Evolutionary conservation across 2,329 filamentous ascomycete species (phyloP), one percentile per base, ranked within the genome.

Genomic region (Apiospora sp.): DNA sequence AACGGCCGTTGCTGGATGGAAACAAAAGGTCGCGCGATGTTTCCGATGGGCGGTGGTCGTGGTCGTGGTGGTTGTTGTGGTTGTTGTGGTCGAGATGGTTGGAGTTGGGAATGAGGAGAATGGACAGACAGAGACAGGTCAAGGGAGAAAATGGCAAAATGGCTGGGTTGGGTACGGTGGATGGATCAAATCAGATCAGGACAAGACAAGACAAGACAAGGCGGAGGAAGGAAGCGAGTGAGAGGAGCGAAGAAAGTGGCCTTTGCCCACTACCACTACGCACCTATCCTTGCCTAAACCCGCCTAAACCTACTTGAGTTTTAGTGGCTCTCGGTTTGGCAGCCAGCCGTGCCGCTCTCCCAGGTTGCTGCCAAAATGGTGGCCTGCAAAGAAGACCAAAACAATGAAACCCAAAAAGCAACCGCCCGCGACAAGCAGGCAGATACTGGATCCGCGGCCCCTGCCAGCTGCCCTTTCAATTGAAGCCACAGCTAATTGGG

Each of bases 91-190:
- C 58, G 58, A 41, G 58, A 58, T 34, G 34, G 58, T 41, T 64
- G 58, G 34, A 64, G 58, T 41, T 37, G 58, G 34, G 58, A 41
- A 64, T 41, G 58, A 64, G 54, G 58, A 64, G 58, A 64, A 64
- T n/a, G 58, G 58, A n/a, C 58, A 41, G 58, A 24, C 58, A 64
- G 10, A 12, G 16, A 34, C 30, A 61, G 54, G 30, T 61, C 54
- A 37, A 61, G 54, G 54, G 54, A 61, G 54, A 61, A 61, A 61
- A 61, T 61, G 54, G 54, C 30, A 49, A 49, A 49, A 49, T 49
- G 46, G 46, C 46, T 49, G 30, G 54, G 51, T 51, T 27, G 51
- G 51, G 54, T 37, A 34, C 34, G 54, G 54, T 30, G 34, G 54
- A 61, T 34, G 54, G 54, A 61, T 19, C 54, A 61, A 30, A 58